These are phyloP conservation scores for Fusarium pseudoanthophilum DNA, from an alignment of 2,329 filamentous ascomycete genomes.

Conservation along the genomic window DNA sequence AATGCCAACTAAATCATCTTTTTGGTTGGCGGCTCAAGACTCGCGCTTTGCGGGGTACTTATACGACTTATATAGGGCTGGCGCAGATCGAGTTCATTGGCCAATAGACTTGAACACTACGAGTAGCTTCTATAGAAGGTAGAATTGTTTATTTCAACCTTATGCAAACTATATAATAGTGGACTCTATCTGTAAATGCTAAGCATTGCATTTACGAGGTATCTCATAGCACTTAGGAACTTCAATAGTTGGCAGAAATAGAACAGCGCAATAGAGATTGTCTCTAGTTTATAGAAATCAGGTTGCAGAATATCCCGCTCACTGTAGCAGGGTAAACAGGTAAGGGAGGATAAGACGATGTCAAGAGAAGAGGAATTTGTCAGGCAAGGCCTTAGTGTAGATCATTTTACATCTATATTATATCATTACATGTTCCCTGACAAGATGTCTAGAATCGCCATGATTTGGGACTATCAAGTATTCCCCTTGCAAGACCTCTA, in stretches of 20 bases:
- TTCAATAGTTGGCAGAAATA: neutral
- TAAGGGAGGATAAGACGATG: neutral
- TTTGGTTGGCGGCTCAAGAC: neutral
- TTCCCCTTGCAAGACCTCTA: neutral
- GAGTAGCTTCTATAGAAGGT: neutral
- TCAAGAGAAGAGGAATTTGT: neutral
- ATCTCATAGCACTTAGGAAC: neutral
- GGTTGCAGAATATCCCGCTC: too few relatives aligned
- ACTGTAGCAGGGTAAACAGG: neutral
- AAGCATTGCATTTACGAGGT: neutral
- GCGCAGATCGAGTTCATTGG: neutral
- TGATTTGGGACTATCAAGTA: neutral
- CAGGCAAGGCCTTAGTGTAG: neutral
- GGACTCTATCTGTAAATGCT: neutral
- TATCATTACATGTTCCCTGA: neutral
- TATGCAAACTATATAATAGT: neutral
- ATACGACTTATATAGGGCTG: neutral
- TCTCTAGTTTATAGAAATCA: too few relatives aligned
- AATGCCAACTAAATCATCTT: rapidly evolving
- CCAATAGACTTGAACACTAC: neutral
- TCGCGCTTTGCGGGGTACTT: neutral
- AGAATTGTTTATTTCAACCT: neutral
- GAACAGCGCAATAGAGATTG: too few relatives aligned
- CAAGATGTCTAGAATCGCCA: neutral
- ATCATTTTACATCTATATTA: neutral